Base-by-base conservation (phyloP, 2,329 filamentous ascomycete species). In the Penicillium corylophilum region DNA sequence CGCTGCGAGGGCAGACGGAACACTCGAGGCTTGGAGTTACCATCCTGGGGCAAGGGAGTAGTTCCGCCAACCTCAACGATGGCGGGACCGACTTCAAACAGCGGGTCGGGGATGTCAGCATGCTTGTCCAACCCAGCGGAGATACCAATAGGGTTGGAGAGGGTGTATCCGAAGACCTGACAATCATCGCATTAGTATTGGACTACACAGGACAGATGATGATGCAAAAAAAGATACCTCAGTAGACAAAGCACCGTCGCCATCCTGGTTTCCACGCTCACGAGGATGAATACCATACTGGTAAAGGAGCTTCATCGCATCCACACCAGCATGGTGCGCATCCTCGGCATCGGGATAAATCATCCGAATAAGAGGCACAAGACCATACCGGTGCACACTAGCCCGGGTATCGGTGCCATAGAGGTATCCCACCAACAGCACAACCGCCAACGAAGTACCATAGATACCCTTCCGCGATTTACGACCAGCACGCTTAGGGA, bases 41-140 rank as follows among this genome's bases (percentile, higher is more conserved):
- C 94, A 5, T 82, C 81, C 69, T 99, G 94, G 0, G 93, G 87
- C n/a, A 84, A 74, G 0, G 94, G 89, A 4, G 92, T 97, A 62
- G 88, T 87, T 42, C 93, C 94, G 55, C 94, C 94, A 2, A 99
- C 88, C 69, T 99, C 94, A 26, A 99, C 90, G 33, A 97, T 81
- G 3, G 85, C 87, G 22, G 93, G 86, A 28, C 94, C 94, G 3
- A 96, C 77, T 7, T 86, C 90, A 67, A 97, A 89, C 31, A 99
- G 79, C 13, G 86, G 82, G 64, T 93, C 88, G 1, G 92, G 89
- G 48, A 97, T 86, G 56, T 96, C 90, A 48, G 87, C 94, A 66
- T 95, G 83, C 78, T 99, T 97, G 77, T 97, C 94, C 39, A 99
- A 84, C 9, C 94, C 94, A 5, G 90, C 94, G n/a, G 90, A 95